Base-by-base conservation (phyloP, 2,329 filamentous ascomycete genomes). In the Parascedosporium putredinis region DNA sequence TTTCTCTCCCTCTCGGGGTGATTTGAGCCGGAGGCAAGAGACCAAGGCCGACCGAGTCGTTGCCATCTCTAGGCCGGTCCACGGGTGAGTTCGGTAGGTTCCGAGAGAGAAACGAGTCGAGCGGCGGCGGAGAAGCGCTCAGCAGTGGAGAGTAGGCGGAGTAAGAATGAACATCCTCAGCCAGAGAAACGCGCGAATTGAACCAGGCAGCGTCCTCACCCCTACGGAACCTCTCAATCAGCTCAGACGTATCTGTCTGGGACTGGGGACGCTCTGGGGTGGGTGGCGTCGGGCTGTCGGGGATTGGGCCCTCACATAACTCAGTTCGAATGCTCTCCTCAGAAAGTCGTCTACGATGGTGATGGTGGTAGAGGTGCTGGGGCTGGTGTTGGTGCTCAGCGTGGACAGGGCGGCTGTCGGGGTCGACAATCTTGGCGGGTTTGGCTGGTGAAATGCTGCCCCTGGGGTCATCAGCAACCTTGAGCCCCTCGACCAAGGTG, bases 141-240 rank as follows among this genome's bases (percentile, higher is more conserved):
- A 24, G 49, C 22, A 49, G 36, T 5, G 34, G 16, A 2, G 24
- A 14, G 34, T 49, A 43, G 4, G 34, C 24, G 20, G 38, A 22
- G 24, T 49, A 43, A 7, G 47, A 22, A 38, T 7, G 24, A 27
- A 16, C 23, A 16, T 43, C 36, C 9, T 22, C 27, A 18, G 46
- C 14, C 45, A n/a, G 31, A 65, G 71, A 49, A 67, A 80, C 83
- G 71, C 78, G 75, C 58, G 75, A 75, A 61, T 74, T 79, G 34
- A 83, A 71, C 87, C 87, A 93, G 4, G 80, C 79, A 33, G 86
- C 83, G 59, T 80, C 85, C 65, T 89, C 82, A 27, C 81, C 81
- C 63, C 78, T 80, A 69, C 96, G 96, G 56, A 96, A 75, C 55
- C 83, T 78, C 65, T 89, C 79, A 51, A 97, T 96, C 58, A 95